Evolutionary conservation across 257 asterid genomes (phyloP).

Genomic region (Solanum paucissectum): DNA sequence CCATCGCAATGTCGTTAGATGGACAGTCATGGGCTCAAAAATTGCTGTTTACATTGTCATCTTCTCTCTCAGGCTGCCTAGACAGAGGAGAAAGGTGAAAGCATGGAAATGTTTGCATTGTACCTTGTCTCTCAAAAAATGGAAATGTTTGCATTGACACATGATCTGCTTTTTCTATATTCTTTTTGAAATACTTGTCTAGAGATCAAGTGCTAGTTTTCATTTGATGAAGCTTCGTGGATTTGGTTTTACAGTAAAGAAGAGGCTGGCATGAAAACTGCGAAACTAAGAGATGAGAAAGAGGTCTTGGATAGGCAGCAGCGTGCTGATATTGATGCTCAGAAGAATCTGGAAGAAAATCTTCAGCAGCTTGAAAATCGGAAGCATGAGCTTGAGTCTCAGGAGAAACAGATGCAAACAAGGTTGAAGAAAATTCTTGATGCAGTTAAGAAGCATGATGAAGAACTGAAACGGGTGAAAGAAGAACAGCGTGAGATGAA

Average conservation of each 20-base stretch:
- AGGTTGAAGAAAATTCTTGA: conserved; percentile 66
- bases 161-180: background rate
- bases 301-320: conserved; percentile 95
- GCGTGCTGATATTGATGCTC: conserved; percentile 79
- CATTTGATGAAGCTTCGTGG: background rate
- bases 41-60: background rate
- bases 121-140: background rate
- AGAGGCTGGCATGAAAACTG: conserved; percentile 97
- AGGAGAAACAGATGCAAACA: conserved; percentile 78
- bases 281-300: conserved; percentile 83
- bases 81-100: background rate
- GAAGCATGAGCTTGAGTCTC: conserved; percentile 78
- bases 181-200: background rate
- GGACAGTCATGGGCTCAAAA: background rate
- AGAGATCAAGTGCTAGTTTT: background rate
- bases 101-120: background rate
- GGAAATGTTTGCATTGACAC: background rate
- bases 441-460: conserved; percentile 71
- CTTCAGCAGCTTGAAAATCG: conserved; percentile 78
- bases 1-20: background rate
- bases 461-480: conserved; percentile 49
- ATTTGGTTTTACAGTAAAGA: conserved; percentile 60
- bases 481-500: conserved; percentile 84
- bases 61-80: background rate
- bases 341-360: conserved; percentile 88